Base-by-base conservation (phyloP, 306 rosid species). In the Fragaria vesca region DNA sequence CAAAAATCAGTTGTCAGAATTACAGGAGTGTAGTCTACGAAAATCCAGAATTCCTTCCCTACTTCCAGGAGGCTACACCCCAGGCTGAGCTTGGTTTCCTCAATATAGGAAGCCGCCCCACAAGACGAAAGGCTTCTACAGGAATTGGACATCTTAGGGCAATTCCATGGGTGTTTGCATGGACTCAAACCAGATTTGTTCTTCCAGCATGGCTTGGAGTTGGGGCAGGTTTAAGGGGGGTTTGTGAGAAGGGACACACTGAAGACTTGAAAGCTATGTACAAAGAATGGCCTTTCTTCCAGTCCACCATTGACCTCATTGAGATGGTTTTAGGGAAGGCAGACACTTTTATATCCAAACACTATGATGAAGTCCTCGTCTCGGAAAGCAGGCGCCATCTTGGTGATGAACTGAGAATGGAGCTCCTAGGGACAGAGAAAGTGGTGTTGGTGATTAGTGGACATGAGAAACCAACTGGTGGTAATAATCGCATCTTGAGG, bases 131-230 rank as follows among this genome's bases (percentile, higher is more conserved):
- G 86, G 74, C 74, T 86, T 66, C 94, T 0, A 82, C 50, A 21
- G 98, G 94, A 80, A 94, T 94, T 0, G 98, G 96, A 38, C 88
- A 94, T 81, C 96, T 94, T 51, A 96, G 97, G 3, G 98, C 98
- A 10, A 94, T 94, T 50, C 98, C 98, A 0, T 94, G 98, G 97
- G 75, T 91, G n/a, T 94, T 94, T 78, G 97, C 98, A 2, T 94
- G 98, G 98, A 94, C 98, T 40, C 97, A 94, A 83, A 94, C 96
- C 70, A 85, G 98, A 79, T 90, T 92, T 71, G 94, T 94, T 81
- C 96, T 94, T 78, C 98, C 98, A 8, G 91, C 98, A 38, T 94
- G 97, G 98, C 98, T 94, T 28, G 98, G 98, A 76, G 91, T 94
- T 40, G 98, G 97, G 48, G 97, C 97, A 52, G 98, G 98, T 78